phyloP scores from a whole-genome alignment of 441 rosid species.

The Erodium texanum region DNA sequence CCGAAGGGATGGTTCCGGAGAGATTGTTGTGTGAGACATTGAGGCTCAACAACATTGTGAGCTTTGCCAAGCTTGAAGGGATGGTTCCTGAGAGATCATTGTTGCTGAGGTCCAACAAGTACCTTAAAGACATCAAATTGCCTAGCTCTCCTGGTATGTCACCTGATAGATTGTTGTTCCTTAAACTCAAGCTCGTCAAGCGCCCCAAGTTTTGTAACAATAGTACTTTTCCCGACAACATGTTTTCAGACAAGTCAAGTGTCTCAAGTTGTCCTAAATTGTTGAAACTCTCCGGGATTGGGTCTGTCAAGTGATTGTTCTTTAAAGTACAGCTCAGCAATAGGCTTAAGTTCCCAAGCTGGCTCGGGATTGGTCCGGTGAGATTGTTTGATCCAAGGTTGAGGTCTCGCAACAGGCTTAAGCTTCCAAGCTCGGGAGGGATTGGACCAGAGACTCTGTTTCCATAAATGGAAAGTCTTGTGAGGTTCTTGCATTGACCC shows the following conservation, averaged over 20 bases:
- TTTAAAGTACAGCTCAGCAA: constrained; percentile 37
- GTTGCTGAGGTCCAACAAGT: constrained; percentile 48
- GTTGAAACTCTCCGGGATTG: constrained; percentile 33
- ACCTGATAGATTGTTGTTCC: constrained; percentile 45
- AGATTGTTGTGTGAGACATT: constrained; percentile 49
- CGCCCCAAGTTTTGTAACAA: constrained; percentile 28
- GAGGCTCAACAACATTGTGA: constrained; percentile 32
- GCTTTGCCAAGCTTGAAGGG: constrained; percentile 36
- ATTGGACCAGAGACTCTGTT: constrained; percentile 45
- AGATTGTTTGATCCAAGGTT: constrained; percentile 40
- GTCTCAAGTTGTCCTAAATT: constrained; percentile 21
- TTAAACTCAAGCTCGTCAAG: constrained; percentile 38
- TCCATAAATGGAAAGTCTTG: constrained; percentile 34
- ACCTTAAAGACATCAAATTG: constrained; percentile 31
- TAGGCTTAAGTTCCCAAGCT: constrained; percentile 34
- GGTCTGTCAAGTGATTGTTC: constrained; percentile 38
- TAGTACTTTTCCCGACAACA: constrained; percentile 31
- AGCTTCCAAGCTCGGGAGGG: constrained; percentile 41
- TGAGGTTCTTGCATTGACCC: constrained; percentile 52
- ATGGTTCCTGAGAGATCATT: constrained; percentile 45
- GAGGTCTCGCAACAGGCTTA: constrained; percentile 28
- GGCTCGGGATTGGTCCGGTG: constrained; percentile 38
- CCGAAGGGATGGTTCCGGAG: constrained; percentile 42
- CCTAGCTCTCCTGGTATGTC: constrained; percentile 38
- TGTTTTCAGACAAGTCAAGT: constrained; percentile 47